These are phyloP conservation scores for Pulveroboletus sp. DNA, from an alignment of 768 basidiomycete species.

Conservation along the genomic window DNA sequence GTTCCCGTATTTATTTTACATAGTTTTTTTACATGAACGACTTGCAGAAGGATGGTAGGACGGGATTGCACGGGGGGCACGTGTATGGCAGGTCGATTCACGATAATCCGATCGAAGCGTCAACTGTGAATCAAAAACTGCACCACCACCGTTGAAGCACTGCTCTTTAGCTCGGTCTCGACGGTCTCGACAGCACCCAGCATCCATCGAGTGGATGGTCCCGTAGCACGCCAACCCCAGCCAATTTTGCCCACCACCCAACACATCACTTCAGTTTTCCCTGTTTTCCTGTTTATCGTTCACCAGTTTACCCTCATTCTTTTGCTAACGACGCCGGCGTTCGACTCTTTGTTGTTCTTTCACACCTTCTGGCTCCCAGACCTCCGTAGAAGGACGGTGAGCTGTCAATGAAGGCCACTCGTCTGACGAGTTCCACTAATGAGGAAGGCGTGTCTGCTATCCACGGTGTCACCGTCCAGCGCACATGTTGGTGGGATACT, in stretches of 20 bases:
- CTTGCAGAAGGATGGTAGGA: neutral
- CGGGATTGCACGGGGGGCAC: conserved; percentile 10
- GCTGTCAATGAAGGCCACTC: conserved; percentile 10
- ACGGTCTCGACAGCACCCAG: neutral
- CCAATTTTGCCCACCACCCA: neutral
- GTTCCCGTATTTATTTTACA: neutral
- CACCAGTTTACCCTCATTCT: neutral
- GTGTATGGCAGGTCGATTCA: conserved; percentile 12
- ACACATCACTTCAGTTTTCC: neutral
- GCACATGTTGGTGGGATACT: conserved; percentile 8
- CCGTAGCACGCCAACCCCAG: neutral
- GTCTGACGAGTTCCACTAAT: conserved; percentile 9
- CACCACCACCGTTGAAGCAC: neutral
- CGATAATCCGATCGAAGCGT: conserved; percentile 22
- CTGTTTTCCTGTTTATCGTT: neutral
- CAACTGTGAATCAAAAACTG: conserved; percentile 14
- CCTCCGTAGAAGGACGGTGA: conserved; percentile 4
- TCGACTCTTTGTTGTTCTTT: neutral
- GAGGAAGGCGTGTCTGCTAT: conserved; percentile 1
- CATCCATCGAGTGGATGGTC: neutral
- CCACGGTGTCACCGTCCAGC: conserved; percentile 1
- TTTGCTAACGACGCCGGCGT: neutral
- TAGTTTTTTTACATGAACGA: neutral
- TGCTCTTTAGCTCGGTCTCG: neutral
- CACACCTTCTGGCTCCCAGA: neutral